Base-by-base conservation (phyloP, 805 yeast species). In the Ogataea salicorniae region DNA sequence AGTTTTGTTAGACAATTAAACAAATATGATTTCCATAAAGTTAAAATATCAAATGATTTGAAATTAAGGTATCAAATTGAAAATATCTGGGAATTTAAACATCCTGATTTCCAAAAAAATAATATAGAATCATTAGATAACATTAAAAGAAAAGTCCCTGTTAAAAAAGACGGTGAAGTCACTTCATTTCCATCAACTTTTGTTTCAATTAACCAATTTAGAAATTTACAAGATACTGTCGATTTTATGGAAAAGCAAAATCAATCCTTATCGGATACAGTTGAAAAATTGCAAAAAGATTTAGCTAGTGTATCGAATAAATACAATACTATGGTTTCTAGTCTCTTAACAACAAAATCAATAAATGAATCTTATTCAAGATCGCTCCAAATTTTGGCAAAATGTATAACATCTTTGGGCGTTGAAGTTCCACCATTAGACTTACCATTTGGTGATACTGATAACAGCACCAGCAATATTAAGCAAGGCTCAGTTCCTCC, bases 11-110 rank as follows among this genome's bases (percentile, higher is more conserved):
- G 99, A 41, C 99, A 94, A 64, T 74, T 94, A 59, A 94, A 94
- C 74, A 94, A 94, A 68, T 94, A 94, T 63, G 99, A 92, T 67
- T 94, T 94, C 72, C 99, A 94, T 73, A 94, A 94, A 69, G 95
- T 94, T 40, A 87, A 92, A 62, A 74, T 80, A 41, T 72, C 86
- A 37, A 78, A 74, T 48, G 90, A 82, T 55, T 68, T 73, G 50
- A 80, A 80, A 49, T 81, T 82, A 58, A 87, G 90, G 37, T 89
- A 83, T 47, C 80, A 84, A 64, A 82, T 91, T 18, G 63, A 60
- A 41, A 59, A 60, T 37, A 49, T 64, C 35, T 92, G 98, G 97
- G 97, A 92, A 64, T 92, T 94, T 71, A 81, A 83, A 61, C 98
- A 94, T 65, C 95, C 97, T 0, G 88, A 82, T 54, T 94, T 94